Percentiles rank a stretch among this genome's conserved stretches.
Conservation (phyloP, 2,329 filamentous ascomycete genomes). For the Aspergillus japonicus region DNA sequence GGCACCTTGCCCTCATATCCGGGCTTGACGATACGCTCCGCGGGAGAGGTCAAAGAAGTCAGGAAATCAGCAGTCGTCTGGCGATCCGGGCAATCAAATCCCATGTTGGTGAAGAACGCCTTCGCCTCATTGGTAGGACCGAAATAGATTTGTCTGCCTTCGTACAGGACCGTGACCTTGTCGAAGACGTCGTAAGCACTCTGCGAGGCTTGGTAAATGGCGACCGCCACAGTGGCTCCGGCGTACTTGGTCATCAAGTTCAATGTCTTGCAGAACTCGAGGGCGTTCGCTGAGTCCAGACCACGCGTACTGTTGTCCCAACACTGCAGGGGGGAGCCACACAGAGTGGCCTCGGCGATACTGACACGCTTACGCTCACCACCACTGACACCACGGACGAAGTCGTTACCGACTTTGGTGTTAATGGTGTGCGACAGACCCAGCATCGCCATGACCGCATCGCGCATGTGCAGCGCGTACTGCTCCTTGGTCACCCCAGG, state of each 20-base stretch:
- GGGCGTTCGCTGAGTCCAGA: constrained; percentile 55
- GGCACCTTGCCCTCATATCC: constrained; percentile 42
- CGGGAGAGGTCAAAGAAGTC: constrained; percentile 1
- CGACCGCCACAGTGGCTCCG: constrained; percentile 53
- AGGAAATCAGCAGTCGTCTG: constrained; percentile 48
- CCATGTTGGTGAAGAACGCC: constrained; percentile 64
- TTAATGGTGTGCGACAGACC: constrained; percentile 52
- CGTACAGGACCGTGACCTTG: constrained; percentile 66
- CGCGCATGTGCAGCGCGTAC: constrained; percentile 45
- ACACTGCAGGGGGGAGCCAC: constrained; percentile 48
- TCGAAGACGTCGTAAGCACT: constrained; percentile 62
- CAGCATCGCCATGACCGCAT: constrained; percentile 47
- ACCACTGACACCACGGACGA: constrained; percentile 62
- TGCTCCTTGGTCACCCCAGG: constrained; percentile 44
- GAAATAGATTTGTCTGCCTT: constrained; percentile 42
- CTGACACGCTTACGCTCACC: constrained; percentile 62
- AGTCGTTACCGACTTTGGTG: constrained; percentile 54
- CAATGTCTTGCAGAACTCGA: constrained; percentile 57
- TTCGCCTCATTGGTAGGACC: constrained; percentile 60
- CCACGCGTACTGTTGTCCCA: constrained; percentile 54
- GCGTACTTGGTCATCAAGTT: constrained; percentile 51
- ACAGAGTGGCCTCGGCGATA: constrained; percentile 56
- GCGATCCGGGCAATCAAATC: constrained; percentile 63
- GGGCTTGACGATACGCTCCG: constrained; percentile 4
- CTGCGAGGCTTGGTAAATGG: constrained; percentile 56